Conservation (phyloP, 2,329 filamentous ascomycete genomes). For the Aureobasidium melanogenum region DNA sequence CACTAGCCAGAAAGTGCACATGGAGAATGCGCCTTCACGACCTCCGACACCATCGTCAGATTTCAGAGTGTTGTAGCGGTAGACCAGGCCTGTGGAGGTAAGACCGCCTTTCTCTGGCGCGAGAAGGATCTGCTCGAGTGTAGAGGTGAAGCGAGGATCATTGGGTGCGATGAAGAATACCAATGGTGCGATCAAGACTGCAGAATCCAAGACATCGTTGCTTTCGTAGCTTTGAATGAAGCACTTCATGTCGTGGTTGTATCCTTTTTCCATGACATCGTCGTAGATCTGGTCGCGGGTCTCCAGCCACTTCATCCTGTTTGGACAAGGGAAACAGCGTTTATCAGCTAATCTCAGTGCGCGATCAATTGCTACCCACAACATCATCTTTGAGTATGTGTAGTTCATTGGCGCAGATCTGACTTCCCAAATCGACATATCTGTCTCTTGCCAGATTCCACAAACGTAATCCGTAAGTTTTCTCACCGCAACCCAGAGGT, state of each 20-base stretch:
- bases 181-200: constrained; percentile 65
- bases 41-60: constrained; percentile 67
- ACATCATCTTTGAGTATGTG: constrained; percentile 71
- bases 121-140: constrained; percentile 61
- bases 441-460: constrained; percentile 53
- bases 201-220: constrained; percentile 61
- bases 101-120: constrained; percentile 66
- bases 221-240: constrained; percentile 73
- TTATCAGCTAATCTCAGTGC: constrained; percentile 34
- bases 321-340: constrained; percentile 62
- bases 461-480: constrained; percentile 63
- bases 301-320: constrained; percentile 47
- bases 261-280: constrained; percentile 70
- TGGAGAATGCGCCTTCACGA: constrained; percentile 66
- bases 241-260: constrained; percentile 58
- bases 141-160: constrained; percentile 65
- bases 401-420: constrained; percentile 68
- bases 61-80: constrained; percentile 61
- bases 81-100: constrained; percentile 61
- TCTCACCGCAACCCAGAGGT: constrained; percentile 63
- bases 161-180: constrained; percentile 75
- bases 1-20: constrained; percentile 79
- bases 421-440: constrained; percentile 82
- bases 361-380: constrained; percentile 68
- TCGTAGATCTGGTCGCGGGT: constrained; percentile 63